Evolutionary conservation across 345 rosid species (phyloP), one percentile per base, ranked within the genome.

Genomic region (Salix purpurea): DNA sequence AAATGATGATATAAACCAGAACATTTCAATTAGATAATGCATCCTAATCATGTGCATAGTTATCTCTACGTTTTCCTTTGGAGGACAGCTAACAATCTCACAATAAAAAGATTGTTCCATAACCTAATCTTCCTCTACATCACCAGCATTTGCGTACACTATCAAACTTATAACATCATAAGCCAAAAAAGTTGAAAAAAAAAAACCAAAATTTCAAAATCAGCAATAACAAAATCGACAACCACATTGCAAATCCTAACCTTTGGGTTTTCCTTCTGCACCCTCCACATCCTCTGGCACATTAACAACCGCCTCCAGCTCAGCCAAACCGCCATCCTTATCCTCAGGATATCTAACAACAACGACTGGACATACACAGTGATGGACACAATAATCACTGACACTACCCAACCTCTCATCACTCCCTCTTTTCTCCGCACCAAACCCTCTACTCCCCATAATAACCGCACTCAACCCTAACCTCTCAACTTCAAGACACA

Each of bases 331-430:
- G 5, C 73, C 83, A 14, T 90, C 94, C 62, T 90, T 87, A 10
- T 88, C 97, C 8, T 89, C 94, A 5, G 97, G 97, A 81, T 86
- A 87, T 70, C 99, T 80, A 52, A 93, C 97, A 1, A 95, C 98
- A 26, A 93, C 96, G 6, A 95, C 94, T 0, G 98, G 99, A 44
- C 97, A 95, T 56, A 90, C 88, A 48, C 94, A 95, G 70, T 93
- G 99, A 28, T 89, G 98, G 36, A 94, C 97, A 58, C 97, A 94
- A 46, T 95, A 95, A 65, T 95, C 99, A 81, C 96, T 95, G 3
- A 95, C 99, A 42, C 97, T 93, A 21, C 98, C 99, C 44, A 95
- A 85, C 81, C 76, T 90, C 13, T 94, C 99, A 46, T 91, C 96
- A 54, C 85, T 90, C 18, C 97, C 98, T 30, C 87, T 81, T 82